These are phyloP conservation scores for Bacidia gigantensis DNA, from an alignment of 495 filamentous ascomycete species.

Conservation along the genomic window DNA sequence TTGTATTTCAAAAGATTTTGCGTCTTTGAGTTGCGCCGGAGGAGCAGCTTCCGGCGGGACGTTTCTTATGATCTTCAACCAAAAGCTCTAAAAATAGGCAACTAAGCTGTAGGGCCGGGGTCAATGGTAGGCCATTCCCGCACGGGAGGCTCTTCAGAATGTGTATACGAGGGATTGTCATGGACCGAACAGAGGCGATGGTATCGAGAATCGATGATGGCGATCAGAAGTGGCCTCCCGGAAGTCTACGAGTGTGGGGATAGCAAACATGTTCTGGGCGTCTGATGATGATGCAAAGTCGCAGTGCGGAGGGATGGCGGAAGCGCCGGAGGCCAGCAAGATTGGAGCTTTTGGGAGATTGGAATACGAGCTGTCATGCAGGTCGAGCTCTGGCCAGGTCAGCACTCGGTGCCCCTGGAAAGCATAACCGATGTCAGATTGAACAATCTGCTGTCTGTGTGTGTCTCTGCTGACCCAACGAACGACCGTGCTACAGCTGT, in stretches of 20 bases:
- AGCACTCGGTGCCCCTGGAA: not conserved
- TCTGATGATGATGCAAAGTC: not conserved
- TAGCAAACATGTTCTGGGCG: not conserved
- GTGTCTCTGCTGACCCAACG: not conserved
- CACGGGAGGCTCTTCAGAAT: not conserved
- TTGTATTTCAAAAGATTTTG: not conserved
- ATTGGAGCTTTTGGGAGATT: too few species aligned
- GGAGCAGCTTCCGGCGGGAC: not conserved
- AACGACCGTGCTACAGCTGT: not conserved
- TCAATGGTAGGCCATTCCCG: not conserved
- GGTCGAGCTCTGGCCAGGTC: not conserved
- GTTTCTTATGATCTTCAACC: not conserved
- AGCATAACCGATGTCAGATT: not conserved
- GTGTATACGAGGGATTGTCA: not conserved
- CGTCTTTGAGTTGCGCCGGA: not conserved
- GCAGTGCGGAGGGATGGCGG: not conserved
- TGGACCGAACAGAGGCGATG: not conserved
- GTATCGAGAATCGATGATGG: not conserved
- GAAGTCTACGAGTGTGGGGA: not conserved
- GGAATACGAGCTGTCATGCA: not conserved
- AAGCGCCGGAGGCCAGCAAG: conserved; percentile 2
- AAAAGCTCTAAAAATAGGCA: not conserved
- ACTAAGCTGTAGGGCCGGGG: not conserved
- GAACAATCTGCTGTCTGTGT: not conserved
- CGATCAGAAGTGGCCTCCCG: not conserved